Evolutionary conservation across 495 filamentous ascomycete genomes (phyloP).

Genomic region (Acidomyces sp.): DNA sequence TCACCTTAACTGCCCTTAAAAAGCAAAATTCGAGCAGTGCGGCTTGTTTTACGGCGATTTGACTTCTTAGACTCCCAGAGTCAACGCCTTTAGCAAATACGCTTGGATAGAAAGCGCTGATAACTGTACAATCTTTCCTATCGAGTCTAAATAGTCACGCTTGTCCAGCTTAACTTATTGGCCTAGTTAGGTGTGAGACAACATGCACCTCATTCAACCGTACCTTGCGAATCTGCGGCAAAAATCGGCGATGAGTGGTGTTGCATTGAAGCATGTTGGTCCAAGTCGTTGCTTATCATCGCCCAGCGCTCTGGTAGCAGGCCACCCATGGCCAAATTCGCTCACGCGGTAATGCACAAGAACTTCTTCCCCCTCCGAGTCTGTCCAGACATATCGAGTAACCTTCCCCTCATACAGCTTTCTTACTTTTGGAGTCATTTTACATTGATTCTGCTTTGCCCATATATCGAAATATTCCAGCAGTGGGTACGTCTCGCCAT

Average conservation of each 20-base stretch:
- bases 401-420: neutral
- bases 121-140: no score
- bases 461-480: neutral
- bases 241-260: conserved; percentile 2
- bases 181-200: no score
- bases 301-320: conserved; percentile 1
- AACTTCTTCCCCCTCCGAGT: conserved; percentile 3
- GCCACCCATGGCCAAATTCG: conserved; percentile 9
- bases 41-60: no score
- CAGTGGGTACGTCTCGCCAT: neutral
- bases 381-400: neutral
- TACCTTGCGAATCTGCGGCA: conserved; percentile 2
- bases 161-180: no score
- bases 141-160: no score
- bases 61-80: no score
- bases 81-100: no score
- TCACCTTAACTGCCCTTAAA: no score
- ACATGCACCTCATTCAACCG: no score
- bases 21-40: no score
- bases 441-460: neutral
- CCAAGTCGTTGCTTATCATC: conserved; percentile 5
- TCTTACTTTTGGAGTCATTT: neutral
- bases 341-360: conserved; percentile 8
- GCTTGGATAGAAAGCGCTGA: no score
- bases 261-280: conserved; percentile 7